These are phyloP conservation scores for Lantana camara DNA, from an alignment of 257 asterid genomes.

Conservation along the genomic window DNA sequence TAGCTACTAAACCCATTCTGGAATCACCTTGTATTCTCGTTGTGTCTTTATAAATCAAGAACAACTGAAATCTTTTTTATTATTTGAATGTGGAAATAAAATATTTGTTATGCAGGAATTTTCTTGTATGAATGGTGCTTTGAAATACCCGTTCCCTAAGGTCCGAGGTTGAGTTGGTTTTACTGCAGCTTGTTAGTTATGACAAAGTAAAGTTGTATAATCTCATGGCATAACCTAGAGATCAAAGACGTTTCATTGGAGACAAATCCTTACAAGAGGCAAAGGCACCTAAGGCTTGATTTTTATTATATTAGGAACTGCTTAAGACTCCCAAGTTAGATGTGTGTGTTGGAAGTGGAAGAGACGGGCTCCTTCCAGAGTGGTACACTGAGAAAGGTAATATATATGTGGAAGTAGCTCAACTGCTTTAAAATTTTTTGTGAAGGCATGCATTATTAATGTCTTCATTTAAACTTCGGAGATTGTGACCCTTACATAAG, in stretches of 20 bases:
- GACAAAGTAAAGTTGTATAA: conserved; percentile 1
- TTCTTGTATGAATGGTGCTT: neutral
- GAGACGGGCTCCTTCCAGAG: conserved; percentile 93
- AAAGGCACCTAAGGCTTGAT: conserved; percentile 9
- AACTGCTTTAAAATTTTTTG: conserved; percentile 13
- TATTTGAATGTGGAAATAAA: neutral
- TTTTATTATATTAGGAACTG: conserved; percentile 80
- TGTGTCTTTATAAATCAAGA: neutral
- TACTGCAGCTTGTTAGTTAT: conserved; percentile 7
- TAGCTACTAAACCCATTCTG: neutral
- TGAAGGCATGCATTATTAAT: conserved; percentile 1
- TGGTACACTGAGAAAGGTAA: conserved; percentile 95
- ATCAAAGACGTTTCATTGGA: conserved; percentile 4
- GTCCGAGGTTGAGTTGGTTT: conserved; percentile 75
- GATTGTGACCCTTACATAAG: conserved; percentile 21
- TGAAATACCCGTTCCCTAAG: conserved; percentile 67
- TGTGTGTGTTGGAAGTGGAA: conserved; percentile 96
- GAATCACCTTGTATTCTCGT: neutral
- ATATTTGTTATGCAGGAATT: neutral
- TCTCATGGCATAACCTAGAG: neutral
- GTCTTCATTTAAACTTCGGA: neutral
- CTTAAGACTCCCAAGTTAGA: conserved; percentile 98
- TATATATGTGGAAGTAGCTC: conserved; percentile 17
- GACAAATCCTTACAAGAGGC: neutral
- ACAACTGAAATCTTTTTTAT: neutral